These are phyloP conservation scores for Acanthamoeba royreba DNA, from an alignment of 208 protist species.

Conservation along the genomic window DNA sequence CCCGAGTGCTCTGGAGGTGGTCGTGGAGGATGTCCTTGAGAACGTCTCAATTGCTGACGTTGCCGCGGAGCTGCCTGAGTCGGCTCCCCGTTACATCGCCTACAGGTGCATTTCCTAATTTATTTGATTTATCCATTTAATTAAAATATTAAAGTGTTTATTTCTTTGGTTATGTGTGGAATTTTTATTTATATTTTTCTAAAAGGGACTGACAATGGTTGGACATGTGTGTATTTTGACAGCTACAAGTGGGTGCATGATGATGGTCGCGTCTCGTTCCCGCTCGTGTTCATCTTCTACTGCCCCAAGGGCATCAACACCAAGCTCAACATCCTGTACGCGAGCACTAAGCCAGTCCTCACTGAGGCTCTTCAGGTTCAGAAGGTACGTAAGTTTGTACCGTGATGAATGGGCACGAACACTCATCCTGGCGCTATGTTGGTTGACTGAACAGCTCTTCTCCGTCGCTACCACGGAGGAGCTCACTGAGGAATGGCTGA, in stretches of 20 bases:
- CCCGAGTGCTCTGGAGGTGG: neutral
- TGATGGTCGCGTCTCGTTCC: neutral
- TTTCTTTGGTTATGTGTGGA: neutral
- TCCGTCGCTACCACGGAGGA: neutral
- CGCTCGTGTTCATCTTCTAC: slow-evolving; percentile 41
- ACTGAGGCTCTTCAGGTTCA: neutral
- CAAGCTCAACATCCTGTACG: slow-evolving; percentile 48
- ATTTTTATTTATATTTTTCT: neutral
- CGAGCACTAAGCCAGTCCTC: slow-evolving; percentile 11
- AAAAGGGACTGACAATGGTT: neutral
- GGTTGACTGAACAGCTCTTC: neutral
- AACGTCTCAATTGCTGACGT: neutral
- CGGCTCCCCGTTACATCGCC: slow-evolving; percentile 30
- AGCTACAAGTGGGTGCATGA: slow-evolving; percentile 44
- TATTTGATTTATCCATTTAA: neutral
- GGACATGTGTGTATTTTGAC: neutral
- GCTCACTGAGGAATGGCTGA: slow-evolving; percentile 12
- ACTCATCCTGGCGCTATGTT: neutral
- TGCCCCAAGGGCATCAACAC: slow-evolving; percentile 17
- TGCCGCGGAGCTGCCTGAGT: neutral
- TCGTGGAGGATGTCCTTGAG: neutral
- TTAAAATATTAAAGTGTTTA: no score
- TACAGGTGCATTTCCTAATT: neutral
- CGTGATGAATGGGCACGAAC: neutral
- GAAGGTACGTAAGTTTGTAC: neutral